Base-by-base conservation (phyloP, 2,329 filamentous ascomycete species). In the Pezicula rhizophila region DNA sequence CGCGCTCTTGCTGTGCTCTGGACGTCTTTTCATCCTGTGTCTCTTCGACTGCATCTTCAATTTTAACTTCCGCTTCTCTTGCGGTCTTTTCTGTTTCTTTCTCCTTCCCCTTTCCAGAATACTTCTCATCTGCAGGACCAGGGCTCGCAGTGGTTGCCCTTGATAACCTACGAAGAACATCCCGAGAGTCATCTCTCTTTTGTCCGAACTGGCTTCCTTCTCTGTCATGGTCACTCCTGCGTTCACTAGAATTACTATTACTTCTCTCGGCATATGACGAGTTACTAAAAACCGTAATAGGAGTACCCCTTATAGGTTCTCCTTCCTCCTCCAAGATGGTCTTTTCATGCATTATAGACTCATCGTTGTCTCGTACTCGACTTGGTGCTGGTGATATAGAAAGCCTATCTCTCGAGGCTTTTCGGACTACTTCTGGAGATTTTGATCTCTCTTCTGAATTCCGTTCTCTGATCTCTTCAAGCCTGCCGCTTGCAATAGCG, bases 291-390 rank as follows among this genome's bases (percentile, higher is more conserved):
- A 60, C 47, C 12, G 54, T 54, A 12, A 60, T 51, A 18, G 59
- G 59, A 2, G 55, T 56, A 17, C 48, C 52, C 5, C 47, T 52
- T 15, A 57, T 57, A 12, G 48, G 51, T 33, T 60, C 51, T 11
- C 58, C 55, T 43, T 60, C 56, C 41, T 60, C 53, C 18, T 58
- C 54, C 12, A 59, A 40, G n/a, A 56, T 58, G 2, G 55, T 57
- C 42, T 46, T 56, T 20, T 57, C 52, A 37, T 59, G 45, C 33
- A 47, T 20, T 14, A 50, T 10, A 7, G 28, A 47, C 10, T 45
- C 37, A n/a, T 50, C 47, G 26, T 51, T 51, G 11, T 11, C 38
- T 23, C 39, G 25, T 20, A 52, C 46, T 35, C 46, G 23, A n/a
- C 25, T 37, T 3, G 45, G 39, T 38, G 38, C 46, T 33, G 50